phyloP scores from a whole-genome alignment of 495 filamentous ascomycete species.

The Talaromyces trachyspermus region DNA sequence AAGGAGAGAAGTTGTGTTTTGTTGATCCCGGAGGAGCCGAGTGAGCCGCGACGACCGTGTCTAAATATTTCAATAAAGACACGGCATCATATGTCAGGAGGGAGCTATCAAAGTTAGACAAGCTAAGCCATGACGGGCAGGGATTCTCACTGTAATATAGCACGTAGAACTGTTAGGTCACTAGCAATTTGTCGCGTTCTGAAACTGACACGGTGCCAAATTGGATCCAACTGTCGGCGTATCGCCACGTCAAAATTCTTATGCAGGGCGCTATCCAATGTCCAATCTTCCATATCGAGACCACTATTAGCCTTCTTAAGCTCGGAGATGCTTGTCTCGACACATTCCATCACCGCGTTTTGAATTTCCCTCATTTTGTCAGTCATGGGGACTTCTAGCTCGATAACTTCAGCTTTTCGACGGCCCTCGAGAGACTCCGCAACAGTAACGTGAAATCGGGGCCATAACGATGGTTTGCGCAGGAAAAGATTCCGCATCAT shows the following conservation, averaged over 20 bases:
- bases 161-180: conserved; percentile 77
- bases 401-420: conserved; percentile 93
- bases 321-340: conserved; percentile 88
- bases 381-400: conserved; percentile 95
- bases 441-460: conserved; percentile 88
- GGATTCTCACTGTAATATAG: conserved; percentile 66
- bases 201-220: conserved; percentile 95
- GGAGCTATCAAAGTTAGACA: conserved; percentile 24
- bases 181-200: conserved; percentile 89
- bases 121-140: neutral
- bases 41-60: conserved; percentile 87
- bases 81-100: conserved; percentile 86
- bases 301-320: conserved; percentile 83
- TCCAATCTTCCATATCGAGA: conserved; percentile 97
- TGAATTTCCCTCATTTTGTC: conserved; percentile 90
- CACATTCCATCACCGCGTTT: conserved; percentile 89
- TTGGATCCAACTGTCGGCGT: conserved; percentile 83
- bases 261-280: conserved; percentile 86
- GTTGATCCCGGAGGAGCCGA: conserved; percentile 82
- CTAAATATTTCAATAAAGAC: conserved; percentile 84
- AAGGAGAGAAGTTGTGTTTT: conserved; percentile 83
- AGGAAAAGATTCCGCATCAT: conserved; percentile 94
- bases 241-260: conserved; percentile 87
- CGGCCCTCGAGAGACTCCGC: conserved; percentile 81
- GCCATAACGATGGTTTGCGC: conserved; percentile 82